Evolutionary conservation across 495 filamentous ascomycete genomes (phyloP).

Genomic region (Xylaria flabelliformis): DNA sequence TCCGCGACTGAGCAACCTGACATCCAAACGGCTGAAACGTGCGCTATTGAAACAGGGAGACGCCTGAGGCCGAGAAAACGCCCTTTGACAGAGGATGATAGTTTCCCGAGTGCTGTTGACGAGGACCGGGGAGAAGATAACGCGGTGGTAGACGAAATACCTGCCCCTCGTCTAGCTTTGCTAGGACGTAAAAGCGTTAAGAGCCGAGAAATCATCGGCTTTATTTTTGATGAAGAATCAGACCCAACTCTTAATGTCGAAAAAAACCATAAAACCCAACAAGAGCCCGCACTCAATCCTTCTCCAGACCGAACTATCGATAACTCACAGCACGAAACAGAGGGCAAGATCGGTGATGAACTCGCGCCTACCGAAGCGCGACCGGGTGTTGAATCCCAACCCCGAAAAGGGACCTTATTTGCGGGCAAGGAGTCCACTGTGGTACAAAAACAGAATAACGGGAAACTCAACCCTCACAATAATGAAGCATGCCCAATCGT

Average conservation of each 20-base stretch:
- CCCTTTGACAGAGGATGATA: not conserved
- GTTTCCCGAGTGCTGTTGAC: not conserved
- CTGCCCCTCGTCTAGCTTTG: conserved; percentile 42
- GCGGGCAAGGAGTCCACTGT: not conserved
- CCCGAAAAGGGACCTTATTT: not conserved
- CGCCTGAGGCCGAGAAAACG: not conserved
- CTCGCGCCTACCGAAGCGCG: not conserved
- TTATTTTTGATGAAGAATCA: conserved; percentile 38
- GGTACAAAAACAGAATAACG: not conserved
- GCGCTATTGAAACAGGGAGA: not conserved
- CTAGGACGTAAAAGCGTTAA: conserved; percentile 49
- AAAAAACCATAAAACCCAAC: not conserved
- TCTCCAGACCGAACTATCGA: not conserved
- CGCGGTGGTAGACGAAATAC: conserved; percentile 13
- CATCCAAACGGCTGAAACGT: not conserved
- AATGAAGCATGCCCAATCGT: not conserved
- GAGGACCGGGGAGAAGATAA: conserved; percentile 7
- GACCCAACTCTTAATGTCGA: conserved; percentile 11
- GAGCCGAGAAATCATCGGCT: conserved; percentile 54
- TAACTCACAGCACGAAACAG: not conserved
- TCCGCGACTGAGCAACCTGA: not conserved
- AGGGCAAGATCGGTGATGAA: not conserved
- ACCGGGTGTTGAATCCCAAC: not conserved
- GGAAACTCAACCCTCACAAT: not conserved
- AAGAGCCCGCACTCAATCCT: not conserved